Conservation (phyloP, 129 eudicot species). For the Saussurea involucrata region DNA sequence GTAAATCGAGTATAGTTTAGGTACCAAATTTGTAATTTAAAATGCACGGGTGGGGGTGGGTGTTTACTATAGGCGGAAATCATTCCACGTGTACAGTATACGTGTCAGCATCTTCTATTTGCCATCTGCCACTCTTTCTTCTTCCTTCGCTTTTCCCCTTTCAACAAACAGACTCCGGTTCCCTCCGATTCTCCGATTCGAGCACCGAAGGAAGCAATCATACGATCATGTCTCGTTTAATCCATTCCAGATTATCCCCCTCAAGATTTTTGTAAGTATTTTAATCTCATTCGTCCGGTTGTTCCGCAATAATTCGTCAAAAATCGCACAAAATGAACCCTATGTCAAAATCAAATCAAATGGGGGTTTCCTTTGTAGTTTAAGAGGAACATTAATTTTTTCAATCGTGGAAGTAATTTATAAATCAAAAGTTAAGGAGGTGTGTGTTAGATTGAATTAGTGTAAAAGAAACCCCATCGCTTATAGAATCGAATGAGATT, state of each 20-base stretch:
- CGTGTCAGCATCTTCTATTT: slow-evolving; percentile 17
- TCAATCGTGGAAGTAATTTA: neutral
- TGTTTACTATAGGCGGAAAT: slow-evolving; percentile 21
- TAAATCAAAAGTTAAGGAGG: neutral
- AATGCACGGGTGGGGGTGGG: neutral
- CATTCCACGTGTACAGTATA: slow-evolving; percentile 21
- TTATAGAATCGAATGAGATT: neutral
- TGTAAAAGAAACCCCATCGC: neutral
- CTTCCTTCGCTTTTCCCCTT: slow-evolving; percentile 11
- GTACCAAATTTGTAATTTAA: slow-evolving; percentile 10
- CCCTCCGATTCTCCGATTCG: slow-evolving; percentile 14
- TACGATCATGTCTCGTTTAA: slow-evolving; percentile 48
- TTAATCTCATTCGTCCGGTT: neutral
- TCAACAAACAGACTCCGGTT: neutral
- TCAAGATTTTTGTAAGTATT: slow-evolving; percentile 41
- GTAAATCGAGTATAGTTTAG: neutral
- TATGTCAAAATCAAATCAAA: neutral
- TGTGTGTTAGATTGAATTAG: neutral
- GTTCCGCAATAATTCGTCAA: neutral
- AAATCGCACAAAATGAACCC: slow-evolving; percentile 8
- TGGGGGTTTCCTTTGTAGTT: neutral
- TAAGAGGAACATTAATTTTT: neutral
- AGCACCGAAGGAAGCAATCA: neutral
- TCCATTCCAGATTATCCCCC: slow-evolving; percentile 32
- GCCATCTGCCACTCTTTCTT: slow-evolving; percentile 12